phyloP scores from a whole-genome alignment of 805 yeast genomes.

The Wickerhamomyces chambardii region DNA sequence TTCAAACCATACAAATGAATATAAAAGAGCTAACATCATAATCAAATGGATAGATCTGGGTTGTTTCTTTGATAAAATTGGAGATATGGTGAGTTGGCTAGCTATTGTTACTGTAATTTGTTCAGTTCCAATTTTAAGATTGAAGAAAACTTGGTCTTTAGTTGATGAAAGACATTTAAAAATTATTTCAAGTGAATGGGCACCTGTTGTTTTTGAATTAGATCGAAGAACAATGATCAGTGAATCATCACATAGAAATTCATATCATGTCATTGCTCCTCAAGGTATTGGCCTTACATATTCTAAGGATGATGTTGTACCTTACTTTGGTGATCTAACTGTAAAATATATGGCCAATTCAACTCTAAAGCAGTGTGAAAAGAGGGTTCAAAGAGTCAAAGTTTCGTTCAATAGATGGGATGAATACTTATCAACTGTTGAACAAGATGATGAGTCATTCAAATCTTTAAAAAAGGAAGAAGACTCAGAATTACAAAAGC shows the following conservation, averaged over 20 bases:
- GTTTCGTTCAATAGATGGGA: conserved; percentile 81
- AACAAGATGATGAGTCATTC: conserved; percentile 26
- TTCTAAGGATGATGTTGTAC: conserved; percentile 71
- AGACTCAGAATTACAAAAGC: conserved; percentile 24
- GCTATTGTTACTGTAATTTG: conserved; percentile 81
- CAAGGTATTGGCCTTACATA: conserved; percentile 77
- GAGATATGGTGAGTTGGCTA: conserved; percentile 93
- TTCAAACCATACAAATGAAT: conserved; percentile 30
- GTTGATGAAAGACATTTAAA: conserved; percentile 53
- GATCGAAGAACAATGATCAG: conserved; percentile 64
- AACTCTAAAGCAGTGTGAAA: conserved; percentile 47
- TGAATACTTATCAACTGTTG: conserved; percentile 46
- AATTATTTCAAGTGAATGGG: conserved; percentile 74
- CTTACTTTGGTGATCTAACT: conserved; percentile 83
- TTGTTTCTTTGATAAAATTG: conserved; percentile 61
- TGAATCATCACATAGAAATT: conserved; percentile 46
- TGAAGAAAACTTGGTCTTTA: conserved; percentile 65
- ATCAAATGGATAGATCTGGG: conserved; percentile 86
- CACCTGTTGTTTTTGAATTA: conserved; percentile 83
- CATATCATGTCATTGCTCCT: conserved; percentile 74
- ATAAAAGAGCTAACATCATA: conserved; percentile 51
- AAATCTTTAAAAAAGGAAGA: conserved; percentile 12
- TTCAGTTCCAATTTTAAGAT: conserved; percentile 72
- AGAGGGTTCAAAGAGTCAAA: conserved; percentile 56
- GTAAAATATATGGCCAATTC: conserved; percentile 29